phyloP scores from a whole-genome alignment of 208 protist genomes.

The Leishmania turanica region DNA sequence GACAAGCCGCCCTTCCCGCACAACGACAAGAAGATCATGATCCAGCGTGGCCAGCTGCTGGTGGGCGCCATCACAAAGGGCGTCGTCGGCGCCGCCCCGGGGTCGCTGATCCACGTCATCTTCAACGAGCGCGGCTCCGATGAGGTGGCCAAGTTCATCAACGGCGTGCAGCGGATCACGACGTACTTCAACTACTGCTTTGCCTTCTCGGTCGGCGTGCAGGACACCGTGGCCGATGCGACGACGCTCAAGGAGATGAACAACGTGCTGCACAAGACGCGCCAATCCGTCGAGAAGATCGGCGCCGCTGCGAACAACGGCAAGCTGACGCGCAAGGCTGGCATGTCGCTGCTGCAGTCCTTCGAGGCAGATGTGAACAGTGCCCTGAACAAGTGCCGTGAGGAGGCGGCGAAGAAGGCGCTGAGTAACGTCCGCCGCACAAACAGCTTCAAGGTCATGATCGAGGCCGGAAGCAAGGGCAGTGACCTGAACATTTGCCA shows the following conservation, averaged over 20 bases:
- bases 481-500: conserved; percentile 99
- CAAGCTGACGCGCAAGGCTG: conserved; percentile 94
- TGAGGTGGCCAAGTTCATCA: conserved; percentile 88
- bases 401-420: conserved; percentile 90
- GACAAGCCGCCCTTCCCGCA: conserved; percentile 75
- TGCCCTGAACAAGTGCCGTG: conserved; percentile 92
- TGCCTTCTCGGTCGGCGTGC: conserved; percentile 98
- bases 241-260: conserved; percentile 93
- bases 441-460: conserved; percentile 98
- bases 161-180: conserved; percentile 96
- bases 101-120: conserved; percentile 97
- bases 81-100: conserved; percentile 84
- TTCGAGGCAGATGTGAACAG: conserved; percentile 99
- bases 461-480: conserved; percentile 98
- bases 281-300: conserved; percentile 92
- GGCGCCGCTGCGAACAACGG: conserved; percentile 93
- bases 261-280: conserved; percentile 88
- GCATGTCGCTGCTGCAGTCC: conserved; percentile 96
- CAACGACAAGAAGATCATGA: conserved; percentile 87
- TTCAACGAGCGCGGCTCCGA: conserved; percentile 98
- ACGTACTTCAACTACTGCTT: conserved; percentile 97
- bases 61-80: conserved; percentile 92
- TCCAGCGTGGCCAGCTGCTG: conserved; percentile 94
- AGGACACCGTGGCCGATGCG: conserved; percentile 97
- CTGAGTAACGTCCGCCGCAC: conserved; percentile 79